phyloP scores from a whole-genome alignment of 2,329 filamentous ascomycete genomes.

The Fusarium annulatum region DNA sequence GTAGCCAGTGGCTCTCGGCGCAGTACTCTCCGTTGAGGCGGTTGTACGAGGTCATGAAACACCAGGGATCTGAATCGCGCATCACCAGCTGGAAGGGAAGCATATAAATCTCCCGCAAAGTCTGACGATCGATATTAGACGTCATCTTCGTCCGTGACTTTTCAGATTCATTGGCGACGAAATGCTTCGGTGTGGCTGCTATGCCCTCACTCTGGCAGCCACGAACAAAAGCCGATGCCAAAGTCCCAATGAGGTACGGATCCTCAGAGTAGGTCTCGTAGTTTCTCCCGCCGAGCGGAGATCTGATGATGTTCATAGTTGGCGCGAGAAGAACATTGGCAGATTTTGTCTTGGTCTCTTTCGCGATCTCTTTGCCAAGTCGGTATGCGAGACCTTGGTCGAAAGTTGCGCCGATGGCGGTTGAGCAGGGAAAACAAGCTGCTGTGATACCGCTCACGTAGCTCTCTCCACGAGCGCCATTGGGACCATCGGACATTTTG shows the following conservation, averaged over 20 bases:
- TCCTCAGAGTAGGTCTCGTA: conserved; percentile 20
- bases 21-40: conserved; percentile 1
- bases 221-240: conserved; percentile 9
- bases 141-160: conserved; percentile 10
- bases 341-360: conserved; percentile 3
- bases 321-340: conserved; percentile 8
- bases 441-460: conserved; percentile 15
- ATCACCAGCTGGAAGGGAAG: conserved; percentile 3
- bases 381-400: too few relatives aligned
- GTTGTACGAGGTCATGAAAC: conserved; percentile 14
- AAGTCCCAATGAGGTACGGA: not conserved
- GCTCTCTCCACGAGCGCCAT: not conserved
- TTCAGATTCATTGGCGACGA: conserved; percentile 14
- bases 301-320: conserved; percentile 10
- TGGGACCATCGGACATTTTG: conserved; percentile 8
- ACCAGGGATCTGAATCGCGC: conserved; percentile 12
- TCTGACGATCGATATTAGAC: conserved; percentile 1
- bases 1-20: not conserved
- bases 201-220: conserved; percentile 8
- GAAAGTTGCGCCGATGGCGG: too few relatives aligned
- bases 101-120: conserved; percentile 8
- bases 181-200: conserved; percentile 11
- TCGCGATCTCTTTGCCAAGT: too few relatives aligned
- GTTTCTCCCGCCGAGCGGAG: conserved; percentile 3
- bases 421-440: conserved; percentile 13